Conservation (phyloP, 345 rosid genomes). For the Theobroma cacao region DNA sequence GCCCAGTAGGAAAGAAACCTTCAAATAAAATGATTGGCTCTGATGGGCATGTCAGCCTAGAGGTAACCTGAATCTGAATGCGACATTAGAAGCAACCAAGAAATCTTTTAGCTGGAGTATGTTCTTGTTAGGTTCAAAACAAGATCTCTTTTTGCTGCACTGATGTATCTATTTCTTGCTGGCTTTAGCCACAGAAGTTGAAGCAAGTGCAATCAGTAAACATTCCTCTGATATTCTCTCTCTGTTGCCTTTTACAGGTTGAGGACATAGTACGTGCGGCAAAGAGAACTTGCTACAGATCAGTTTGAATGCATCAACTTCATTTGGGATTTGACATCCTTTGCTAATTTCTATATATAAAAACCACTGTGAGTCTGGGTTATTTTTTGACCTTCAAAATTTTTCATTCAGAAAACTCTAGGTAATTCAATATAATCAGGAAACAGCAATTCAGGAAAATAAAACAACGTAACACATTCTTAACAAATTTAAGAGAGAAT, state of each 20-base stretch:
- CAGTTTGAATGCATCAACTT: constrained; percentile 28
- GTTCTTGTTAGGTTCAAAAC: not conserved
- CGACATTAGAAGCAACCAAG: not conserved
- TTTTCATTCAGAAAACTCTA: not conserved
- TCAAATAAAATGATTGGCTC: too few species aligned
- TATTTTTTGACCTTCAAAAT: not conserved
- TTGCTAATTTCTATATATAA: too few species aligned
- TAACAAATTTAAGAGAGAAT: not conserved
- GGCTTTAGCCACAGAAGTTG: not conserved
- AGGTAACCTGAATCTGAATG: not conserved
- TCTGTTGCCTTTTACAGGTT: constrained; percentile 33
- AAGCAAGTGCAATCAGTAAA: not conserved
- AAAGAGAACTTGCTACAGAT: constrained; percentile 74
- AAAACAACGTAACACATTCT: not conserved
- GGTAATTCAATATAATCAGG: not conserved
- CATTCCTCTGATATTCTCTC: not conserved
- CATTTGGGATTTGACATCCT: not conserved
- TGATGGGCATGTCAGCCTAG: too few species aligned
- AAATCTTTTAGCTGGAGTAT: not conserved
- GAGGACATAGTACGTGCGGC: constrained; percentile 81
- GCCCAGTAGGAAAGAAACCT: not conserved
- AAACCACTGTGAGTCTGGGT: not conserved
- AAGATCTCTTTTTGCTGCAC: not conserved
- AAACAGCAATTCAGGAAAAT: not conserved
- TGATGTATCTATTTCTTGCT: not conserved